Conservation (phyloP, 2,329 filamentous ascomycete genomes). For the Microsporum canis region DNA sequence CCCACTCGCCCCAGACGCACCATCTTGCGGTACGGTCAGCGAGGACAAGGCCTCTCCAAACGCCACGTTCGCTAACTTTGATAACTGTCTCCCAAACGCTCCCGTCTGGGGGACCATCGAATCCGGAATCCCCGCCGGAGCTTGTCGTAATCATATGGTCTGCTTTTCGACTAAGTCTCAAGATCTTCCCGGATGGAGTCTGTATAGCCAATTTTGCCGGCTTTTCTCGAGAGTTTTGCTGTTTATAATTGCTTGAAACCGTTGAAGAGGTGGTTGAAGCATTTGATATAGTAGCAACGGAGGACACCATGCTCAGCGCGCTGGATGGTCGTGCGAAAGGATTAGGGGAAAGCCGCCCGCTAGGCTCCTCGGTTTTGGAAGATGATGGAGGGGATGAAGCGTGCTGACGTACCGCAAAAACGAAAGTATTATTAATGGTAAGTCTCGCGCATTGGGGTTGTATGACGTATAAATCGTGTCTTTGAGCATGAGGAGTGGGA, state of each 20-base stretch:
- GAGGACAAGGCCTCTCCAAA: conserved; percentile 52
- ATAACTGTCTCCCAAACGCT: conserved; percentile 56
- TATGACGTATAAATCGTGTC: conserved; percentile 91
- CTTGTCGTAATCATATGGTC: conserved; percentile 34
- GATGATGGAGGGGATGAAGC: conserved; percentile 49
- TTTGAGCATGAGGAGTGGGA: conserved; percentile 92
- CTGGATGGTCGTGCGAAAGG: conserved; percentile 44
- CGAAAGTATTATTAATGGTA: conserved; percentile 92
- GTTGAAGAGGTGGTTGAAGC: conserved; percentile 26
- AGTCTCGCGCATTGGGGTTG: conserved; percentile 86
- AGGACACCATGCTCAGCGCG: conserved; percentile 50
- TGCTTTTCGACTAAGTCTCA: conserved; percentile 48
- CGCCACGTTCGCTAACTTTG: conserved; percentile 53
- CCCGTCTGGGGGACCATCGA: conserved; percentile 37
- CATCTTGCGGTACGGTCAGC: conserved; percentile 55
- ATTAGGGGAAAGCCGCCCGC: conserved; percentile 41
- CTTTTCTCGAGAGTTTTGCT: conserved; percentile 44
- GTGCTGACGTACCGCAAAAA: conserved; percentile 91
- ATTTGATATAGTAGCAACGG: conserved; percentile 42
- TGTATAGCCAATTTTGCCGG: conserved; percentile 94
- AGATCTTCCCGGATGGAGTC: conserved; percentile 85
- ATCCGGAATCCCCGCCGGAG: conserved; percentile 23
- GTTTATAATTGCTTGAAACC: conserved; percentile 33
- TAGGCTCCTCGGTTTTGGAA: conserved; percentile 26
- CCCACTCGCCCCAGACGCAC: conserved; percentile 61